These are phyloP conservation scores for Zhuliangozyma parablackwelliae DNA, from an alignment of 1,139 yeast species.

Conservation along the genomic window DNA sequence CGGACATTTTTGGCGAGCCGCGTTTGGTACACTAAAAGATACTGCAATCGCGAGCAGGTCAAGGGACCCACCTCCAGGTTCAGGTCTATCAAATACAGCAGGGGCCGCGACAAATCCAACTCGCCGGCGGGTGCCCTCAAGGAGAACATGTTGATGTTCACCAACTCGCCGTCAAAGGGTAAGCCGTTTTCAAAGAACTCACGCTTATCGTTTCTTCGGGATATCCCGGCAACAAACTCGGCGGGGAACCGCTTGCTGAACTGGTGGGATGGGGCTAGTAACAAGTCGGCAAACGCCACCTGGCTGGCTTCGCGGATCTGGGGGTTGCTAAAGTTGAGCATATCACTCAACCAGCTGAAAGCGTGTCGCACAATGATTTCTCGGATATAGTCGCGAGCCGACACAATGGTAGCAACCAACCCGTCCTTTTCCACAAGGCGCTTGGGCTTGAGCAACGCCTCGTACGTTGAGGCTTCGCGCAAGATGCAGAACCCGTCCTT, in stretches of 20 bases:
- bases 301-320: constrained; percentile 23
- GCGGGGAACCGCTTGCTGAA: constrained; percentile 25
- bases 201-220: constrained; percentile 10
- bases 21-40: constrained; percentile 50
- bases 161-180: constrained; percentile 22
- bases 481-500: constrained; percentile 27
- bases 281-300: constrained; percentile 19
- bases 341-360: constrained; percentile 47
- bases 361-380: constrained; percentile 42
- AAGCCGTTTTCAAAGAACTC: constrained; percentile 30
- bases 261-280: constrained; percentile 25
- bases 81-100: constrained; percentile 3
- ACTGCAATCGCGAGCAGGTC: constrained; percentile 46
- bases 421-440: constrained; percentile 44
- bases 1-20: constrained; percentile 52
- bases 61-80: constrained; percentile 5
- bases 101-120: constrained; percentile 3
- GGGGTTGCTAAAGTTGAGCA: constrained; percentile 28
- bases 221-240: constrained; percentile 10
- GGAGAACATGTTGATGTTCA: constrained; percentile 18
- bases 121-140: constrained; percentile 9
- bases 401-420: constrained; percentile 51
- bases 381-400: constrained; percentile 44
- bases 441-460: constrained; percentile 20
- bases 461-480: constrained; percentile 14